phyloP scores from a whole-genome alignment of 345 rosid species.

The Salix caprea region DNA sequence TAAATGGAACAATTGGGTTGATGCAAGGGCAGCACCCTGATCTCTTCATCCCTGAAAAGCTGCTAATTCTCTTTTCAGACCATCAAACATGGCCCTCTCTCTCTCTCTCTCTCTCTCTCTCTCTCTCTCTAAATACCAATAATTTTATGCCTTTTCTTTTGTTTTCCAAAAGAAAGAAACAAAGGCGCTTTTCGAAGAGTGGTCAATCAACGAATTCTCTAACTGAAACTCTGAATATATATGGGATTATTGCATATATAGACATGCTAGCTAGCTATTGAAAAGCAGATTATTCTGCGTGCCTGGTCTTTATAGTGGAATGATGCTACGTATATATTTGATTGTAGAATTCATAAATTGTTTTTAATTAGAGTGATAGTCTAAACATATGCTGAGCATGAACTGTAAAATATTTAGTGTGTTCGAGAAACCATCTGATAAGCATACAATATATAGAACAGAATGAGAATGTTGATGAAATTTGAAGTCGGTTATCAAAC shows the following conservation, averaged over 20 bases:
- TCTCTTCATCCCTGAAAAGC: slow-evolving; percentile 42
- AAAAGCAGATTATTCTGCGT: background rate
- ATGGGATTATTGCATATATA: background rate
- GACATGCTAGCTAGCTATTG: slow-evolving; percentile 6
- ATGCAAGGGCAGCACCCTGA: slow-evolving; percentile 16
- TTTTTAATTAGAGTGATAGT: background rate
- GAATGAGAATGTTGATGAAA: too few species aligned
- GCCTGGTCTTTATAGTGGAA: background rate
- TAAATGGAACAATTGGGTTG: slow-evolving; percentile 19
- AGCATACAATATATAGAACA: too few species aligned
- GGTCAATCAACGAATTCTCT: slow-evolving; percentile 28
- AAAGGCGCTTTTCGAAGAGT: slow-evolving; percentile 24
- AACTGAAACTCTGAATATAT: background rate
- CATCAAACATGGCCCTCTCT: slow-evolving; percentile 38
- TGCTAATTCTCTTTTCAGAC: slow-evolving; percentile 47
- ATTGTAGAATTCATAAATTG: background rate
- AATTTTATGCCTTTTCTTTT: background rate
- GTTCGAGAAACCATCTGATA: too few species aligned
- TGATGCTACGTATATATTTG: background rate
- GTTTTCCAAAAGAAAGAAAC: background rate
- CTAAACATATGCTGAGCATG: background rate
- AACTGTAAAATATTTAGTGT: too few species aligned
- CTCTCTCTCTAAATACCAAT: background rate
- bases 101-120: background rate
- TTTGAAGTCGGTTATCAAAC: too few species aligned